phyloP scores from a whole-genome alignment of 805 yeast species.

The Candida stauntonica region DNA sequence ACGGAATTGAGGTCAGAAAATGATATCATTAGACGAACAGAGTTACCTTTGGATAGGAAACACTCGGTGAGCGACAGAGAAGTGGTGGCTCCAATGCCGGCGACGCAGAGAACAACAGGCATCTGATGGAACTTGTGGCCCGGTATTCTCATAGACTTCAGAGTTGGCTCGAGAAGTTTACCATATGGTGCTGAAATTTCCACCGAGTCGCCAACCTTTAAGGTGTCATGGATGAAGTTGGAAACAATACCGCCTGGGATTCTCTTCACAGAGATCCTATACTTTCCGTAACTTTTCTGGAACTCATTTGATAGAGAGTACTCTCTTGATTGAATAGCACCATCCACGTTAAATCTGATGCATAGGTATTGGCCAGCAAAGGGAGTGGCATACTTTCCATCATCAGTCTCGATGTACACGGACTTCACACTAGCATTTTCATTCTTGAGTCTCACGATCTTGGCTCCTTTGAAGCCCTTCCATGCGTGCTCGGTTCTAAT shows the following conservation, averaged over 20 bases:
- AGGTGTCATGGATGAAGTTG: slow-evolving; percentile 40
- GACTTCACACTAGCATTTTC: slow-evolving; percentile 49
- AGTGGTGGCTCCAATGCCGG: slow-evolving; percentile 72
- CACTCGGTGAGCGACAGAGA: slow-evolving; percentile 46
- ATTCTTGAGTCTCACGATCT: slow-evolving; percentile 35
- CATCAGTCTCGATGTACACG: slow-evolving; percentile 44
- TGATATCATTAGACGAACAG: slow-evolving; percentile 16
- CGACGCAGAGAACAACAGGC: slow-evolving; percentile 44
- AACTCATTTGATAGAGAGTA: slow-evolving; percentile 48
- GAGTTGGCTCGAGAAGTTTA: slow-evolving; percentile 34
- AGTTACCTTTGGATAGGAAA: slow-evolving; percentile 15
- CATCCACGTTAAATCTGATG: slow-evolving; percentile 31
- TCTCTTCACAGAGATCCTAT: slow-evolving; percentile 55
- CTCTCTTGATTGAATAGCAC: slow-evolving; percentile 47
- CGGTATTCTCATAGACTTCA: slow-evolving; percentile 22
- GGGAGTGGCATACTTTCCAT: slow-evolving; percentile 34
- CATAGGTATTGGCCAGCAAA: slow-evolving; percentile 39
- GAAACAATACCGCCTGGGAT: slow-evolving; percentile 48
- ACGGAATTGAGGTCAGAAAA: slow-evolving; percentile 10
- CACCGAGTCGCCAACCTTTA: slow-evolving; percentile 45
- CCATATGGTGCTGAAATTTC: slow-evolving; percentile 60
- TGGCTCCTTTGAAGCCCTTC: slow-evolving; percentile 55
- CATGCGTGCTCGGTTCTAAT: slow-evolving; percentile 37
- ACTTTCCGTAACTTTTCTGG: slow-evolving; percentile 30
- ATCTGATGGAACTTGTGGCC: no score